phyloP scores from a whole-genome alignment of 495 filamentous ascomycete species.

The Penicillium coffeae region DNA sequence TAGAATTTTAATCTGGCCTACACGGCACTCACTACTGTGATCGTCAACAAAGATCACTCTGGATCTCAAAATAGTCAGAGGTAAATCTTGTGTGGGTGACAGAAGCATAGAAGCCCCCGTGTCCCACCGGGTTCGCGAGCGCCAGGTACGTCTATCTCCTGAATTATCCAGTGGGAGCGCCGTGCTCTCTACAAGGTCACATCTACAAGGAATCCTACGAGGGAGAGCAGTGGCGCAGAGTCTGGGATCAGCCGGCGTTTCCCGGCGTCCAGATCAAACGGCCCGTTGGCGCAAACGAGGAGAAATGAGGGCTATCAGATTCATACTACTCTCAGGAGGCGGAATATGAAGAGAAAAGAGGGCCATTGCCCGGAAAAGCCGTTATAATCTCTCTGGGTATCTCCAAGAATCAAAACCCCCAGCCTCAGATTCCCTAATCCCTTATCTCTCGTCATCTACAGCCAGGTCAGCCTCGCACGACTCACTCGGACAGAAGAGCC shows the following conservation, averaged over 20 bases:
- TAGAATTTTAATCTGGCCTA: neutral
- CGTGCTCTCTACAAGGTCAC: neutral
- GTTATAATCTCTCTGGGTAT: no score
- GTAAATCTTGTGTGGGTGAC: conserved; percentile 14
- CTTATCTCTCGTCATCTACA: no score
- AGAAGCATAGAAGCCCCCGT: conserved; percentile 22
- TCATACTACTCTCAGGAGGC: neutral
- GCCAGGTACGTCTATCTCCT: conserved; percentile 4
- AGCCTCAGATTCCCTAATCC: no score
- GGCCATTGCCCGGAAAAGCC: no score
- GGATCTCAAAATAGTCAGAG: no score
- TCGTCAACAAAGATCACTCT: neutral
- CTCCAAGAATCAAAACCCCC: no score
- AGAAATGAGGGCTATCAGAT: conserved; percentile 12
- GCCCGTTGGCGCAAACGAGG: conserved; percentile 11
- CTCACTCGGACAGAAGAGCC: no score
- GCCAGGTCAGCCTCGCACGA: no score
- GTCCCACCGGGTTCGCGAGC: neutral
- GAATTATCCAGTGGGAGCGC: neutral
- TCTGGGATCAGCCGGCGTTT: conserved; percentile 13
- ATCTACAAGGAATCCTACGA: neutral
- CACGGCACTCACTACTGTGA: conserved; percentile 5
- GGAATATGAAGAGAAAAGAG: conserved; percentile 2
- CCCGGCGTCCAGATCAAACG: conserved; percentile 20
- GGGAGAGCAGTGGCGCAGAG: conserved; percentile 7